Evolutionary conservation across 2,329 filamentous ascomycete species (phyloP).

Genomic region (Aspergillus fischeri): DNA sequence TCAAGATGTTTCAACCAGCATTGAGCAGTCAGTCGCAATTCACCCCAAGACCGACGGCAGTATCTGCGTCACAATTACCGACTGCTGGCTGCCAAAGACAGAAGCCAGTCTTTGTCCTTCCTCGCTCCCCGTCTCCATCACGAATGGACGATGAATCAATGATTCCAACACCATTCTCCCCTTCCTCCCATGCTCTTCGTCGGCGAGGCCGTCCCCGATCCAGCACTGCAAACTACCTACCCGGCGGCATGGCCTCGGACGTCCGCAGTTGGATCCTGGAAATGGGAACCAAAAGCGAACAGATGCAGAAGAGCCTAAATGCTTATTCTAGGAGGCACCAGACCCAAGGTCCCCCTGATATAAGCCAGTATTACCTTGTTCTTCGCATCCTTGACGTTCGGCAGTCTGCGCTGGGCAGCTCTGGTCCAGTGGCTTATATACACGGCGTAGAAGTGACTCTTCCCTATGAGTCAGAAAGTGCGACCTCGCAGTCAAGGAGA

Average conservation of each 20-base stretch:
- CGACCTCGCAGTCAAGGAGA: constrained; percentile 5
- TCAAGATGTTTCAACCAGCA: constrained; percentile 22
- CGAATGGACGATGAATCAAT: constrained; percentile 12
- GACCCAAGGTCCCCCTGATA: not conserved
- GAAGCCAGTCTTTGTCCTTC: constrained; percentile 37
- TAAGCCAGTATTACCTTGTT: constrained; percentile 15
- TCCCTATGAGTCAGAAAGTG: not conserved
- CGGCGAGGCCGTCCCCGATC: constrained; percentile 27
- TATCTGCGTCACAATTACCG: constrained; percentile 11
- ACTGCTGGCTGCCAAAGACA: constrained; percentile 17
- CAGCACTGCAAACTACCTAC: constrained; percentile 24
- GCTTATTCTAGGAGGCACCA: not conserved
- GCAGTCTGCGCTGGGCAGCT: constrained; percentile 18
- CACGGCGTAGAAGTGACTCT: constrained; percentile 3
- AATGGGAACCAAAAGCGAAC: constrained; percentile 29
- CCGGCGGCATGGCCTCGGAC: constrained; percentile 39
- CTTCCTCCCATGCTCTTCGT: constrained; percentile 27
- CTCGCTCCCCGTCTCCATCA: constrained; percentile 32
- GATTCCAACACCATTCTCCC: constrained; percentile 33
- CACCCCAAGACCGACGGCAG: not conserved
- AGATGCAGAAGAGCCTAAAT: constrained; percentile 1
- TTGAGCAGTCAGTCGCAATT: constrained; percentile 14
- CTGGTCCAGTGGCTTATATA: constrained; percentile 25
- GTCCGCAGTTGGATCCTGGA: constrained; percentile 42
- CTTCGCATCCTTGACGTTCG: constrained; percentile 15